Conservation (phyloP, 805 yeast genomes). For the Cephaloascus albidus region DNA sequence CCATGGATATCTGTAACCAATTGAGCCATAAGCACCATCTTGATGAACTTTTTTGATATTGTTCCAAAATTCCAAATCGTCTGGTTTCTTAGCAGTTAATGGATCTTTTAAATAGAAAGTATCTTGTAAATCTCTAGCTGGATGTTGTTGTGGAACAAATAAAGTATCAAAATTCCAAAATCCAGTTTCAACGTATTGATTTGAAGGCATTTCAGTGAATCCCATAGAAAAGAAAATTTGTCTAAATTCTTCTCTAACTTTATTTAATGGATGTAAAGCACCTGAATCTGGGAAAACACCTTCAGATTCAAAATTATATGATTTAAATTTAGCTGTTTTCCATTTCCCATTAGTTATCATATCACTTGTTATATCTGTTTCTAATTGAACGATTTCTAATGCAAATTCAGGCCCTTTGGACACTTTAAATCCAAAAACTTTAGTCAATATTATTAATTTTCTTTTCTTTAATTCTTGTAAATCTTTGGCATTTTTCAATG, state of each 20-base stretch:
- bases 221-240: slow-evolving; percentile 98
- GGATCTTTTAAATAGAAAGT: slow-evolving; percentile 98
- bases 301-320: slow-evolving; percentile 93
- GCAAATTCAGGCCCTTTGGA: slow-evolving; percentile 81
- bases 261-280: slow-evolving; percentile 92
- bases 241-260: slow-evolving; percentile 96
- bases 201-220: slow-evolving; percentile 97
- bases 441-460: slow-evolving; percentile 66
- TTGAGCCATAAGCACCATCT: slow-evolving; percentile 84
- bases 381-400: slow-evolving; percentile 66
- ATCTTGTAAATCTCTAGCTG: slow-evolving; percentile 98
- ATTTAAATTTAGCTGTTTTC: slow-evolving; percentile 80
- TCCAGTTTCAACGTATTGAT: slow-evolving; percentile 95
- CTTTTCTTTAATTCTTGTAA: slow-evolving; percentile 87
- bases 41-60: slow-evolving; percentile 81
- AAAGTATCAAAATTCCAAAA: slow-evolving; percentile 98
- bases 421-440: slow-evolving; percentile 66
- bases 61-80: slow-evolving; percentile 69
- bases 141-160: slow-evolving; percentile 98
- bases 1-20: slow-evolving; percentile 99
- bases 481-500: slow-evolving; percentile 52
- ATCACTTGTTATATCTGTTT: slow-evolving; percentile 91
- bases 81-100: slow-evolving; percentile 66
- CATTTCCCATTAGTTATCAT: slow-evolving; percentile 81
- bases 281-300: slow-evolving; percentile 84